phyloP scores from a whole-genome alignment of 176 grass and related monocot species.

The Echinochloa phyllopogon region DNA sequence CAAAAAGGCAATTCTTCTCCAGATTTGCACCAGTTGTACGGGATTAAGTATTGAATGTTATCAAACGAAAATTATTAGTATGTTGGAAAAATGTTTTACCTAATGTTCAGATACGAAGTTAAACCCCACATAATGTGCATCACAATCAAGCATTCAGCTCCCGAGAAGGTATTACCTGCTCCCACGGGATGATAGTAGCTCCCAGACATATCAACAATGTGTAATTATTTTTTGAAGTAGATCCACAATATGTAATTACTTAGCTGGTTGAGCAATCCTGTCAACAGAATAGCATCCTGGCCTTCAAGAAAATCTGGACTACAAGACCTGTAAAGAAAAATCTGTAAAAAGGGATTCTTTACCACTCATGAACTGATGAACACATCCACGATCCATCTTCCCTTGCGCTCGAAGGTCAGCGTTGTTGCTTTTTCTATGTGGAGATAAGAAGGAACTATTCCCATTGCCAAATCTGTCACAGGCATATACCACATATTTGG shows the following conservation, averaged over 20 bases:
- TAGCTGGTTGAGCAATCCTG: background rate
- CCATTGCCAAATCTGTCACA: constrained; percentile 9
- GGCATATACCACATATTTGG: background rate
- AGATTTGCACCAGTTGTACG: background rate
- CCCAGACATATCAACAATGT: background rate
- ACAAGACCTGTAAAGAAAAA: background rate
- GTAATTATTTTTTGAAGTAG: background rate
- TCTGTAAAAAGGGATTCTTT: background rate
- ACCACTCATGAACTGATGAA: background rate
- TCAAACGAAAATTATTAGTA: background rate
- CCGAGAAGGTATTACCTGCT: background rate
- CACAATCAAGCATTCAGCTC: background rate
- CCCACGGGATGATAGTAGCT: background rate
- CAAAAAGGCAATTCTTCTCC: background rate
- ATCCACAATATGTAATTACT: background rate
- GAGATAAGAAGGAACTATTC: constrained; percentile 36
- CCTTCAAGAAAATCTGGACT: background rate
- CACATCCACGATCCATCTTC: background rate
- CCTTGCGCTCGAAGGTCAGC: background rate
- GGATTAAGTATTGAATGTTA: background rate
- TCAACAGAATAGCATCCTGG: background rate
- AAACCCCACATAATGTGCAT: background rate
- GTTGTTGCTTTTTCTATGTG: background rate
- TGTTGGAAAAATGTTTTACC: background rate
- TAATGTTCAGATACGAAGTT: background rate